Percentiles rank a stretch among this genome's conserved stretches.
Evolutionary conservation across 768 basidiomycete species (phyloP).

Genomic region (Psilocybe subaeruginosa): DNA sequence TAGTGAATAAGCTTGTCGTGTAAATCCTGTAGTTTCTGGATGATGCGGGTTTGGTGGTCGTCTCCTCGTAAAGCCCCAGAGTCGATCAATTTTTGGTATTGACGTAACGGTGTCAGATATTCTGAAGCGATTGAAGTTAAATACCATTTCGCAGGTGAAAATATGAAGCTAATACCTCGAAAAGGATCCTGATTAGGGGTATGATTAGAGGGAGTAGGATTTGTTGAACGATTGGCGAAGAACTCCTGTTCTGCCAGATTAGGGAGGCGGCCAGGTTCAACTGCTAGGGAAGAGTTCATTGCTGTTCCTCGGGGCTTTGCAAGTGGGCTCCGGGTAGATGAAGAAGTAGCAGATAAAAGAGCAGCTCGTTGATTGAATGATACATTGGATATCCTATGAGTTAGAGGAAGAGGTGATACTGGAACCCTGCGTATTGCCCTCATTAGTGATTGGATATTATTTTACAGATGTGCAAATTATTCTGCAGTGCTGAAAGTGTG

Average conservation of each 20-base stretch:
- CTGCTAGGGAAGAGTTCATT: slow-evolving; percentile 38
- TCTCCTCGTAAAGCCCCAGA: slow-evolving; percentile 68
- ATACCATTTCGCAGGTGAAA: slow-evolving; percentile 1
- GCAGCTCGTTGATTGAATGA: slow-evolving; percentile 20
- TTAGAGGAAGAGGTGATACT: slow-evolving; percentile 18
- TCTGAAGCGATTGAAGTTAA: slow-evolving; percentile 24
- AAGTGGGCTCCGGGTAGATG: slow-evolving; percentile 11
- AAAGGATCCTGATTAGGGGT: slow-evolving; percentile 18
- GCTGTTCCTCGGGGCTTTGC: slow-evolving; percentile 26
- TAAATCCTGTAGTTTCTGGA: slow-evolving; percentile 79
- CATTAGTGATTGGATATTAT: slow-evolving; percentile 21
- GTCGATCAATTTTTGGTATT: slow-evolving; percentile 49
- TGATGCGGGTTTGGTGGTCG: slow-evolving; percentile 82
- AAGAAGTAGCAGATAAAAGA: slow-evolving; percentile 22
- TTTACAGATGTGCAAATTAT: background rate
- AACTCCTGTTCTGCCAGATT: slow-evolving; percentile 28
- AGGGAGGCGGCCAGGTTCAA: slow-evolving; percentile 27
- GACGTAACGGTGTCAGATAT: slow-evolving; percentile 41
- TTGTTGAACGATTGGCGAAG: slow-evolving; percentile 18
- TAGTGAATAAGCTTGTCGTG: slow-evolving; percentile 75
- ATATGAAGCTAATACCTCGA: slow-evolving; percentile 19
- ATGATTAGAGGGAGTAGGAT: slow-evolving; percentile 17
- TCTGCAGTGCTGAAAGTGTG: background rate
- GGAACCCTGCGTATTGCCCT: slow-evolving; percentile 33
- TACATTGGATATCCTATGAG: slow-evolving; percentile 12